Percentiles rank a stretch among this genome's conserved stretches.
phyloP scores from a whole-genome alignment of 805 yeast genomes.

The Saturnispora besseyi region DNA sequence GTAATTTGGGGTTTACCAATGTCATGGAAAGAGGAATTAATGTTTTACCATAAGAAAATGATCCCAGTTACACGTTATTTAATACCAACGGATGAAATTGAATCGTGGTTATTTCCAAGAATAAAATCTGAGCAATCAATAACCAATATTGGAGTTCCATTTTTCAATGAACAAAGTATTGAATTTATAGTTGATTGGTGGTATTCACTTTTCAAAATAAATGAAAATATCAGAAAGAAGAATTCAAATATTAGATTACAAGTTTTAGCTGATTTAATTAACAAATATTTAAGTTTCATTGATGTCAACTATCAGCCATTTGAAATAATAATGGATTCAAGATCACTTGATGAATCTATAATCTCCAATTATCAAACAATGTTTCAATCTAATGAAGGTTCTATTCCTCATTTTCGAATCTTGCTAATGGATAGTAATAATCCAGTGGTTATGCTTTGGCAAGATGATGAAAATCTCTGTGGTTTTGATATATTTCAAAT shows the following conservation, averaged over 20 bases:
- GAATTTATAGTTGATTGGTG: background rate
- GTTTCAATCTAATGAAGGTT: background rate
- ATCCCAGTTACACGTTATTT: background rate
- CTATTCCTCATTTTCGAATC: constrained; percentile 7
- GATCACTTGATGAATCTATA: background rate
- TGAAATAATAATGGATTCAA: background rate
- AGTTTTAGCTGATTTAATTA: background rate
- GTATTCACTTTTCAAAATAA: background rate
- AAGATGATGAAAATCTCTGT: constrained; percentile 13
- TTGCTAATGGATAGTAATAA: constrained; percentile 11
- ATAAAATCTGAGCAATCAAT: background rate
- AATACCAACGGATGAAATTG: background rate
- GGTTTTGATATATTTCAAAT: constrained; percentile 9
- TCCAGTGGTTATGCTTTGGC: constrained; percentile 15
- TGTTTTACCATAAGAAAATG: background rate
- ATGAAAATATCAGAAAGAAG: background rate
- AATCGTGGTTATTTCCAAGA: background rate
- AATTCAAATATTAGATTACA: background rate
- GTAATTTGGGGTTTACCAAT: background rate
- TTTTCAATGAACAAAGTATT: background rate
- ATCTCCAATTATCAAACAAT: background rate
- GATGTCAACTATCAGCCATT: background rate
- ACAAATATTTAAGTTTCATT: background rate
- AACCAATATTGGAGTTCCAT: background rate
- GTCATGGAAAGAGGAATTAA: background rate